Conservation (phyloP, 805 yeast genomes). For the Candida succiphila region DNA sequence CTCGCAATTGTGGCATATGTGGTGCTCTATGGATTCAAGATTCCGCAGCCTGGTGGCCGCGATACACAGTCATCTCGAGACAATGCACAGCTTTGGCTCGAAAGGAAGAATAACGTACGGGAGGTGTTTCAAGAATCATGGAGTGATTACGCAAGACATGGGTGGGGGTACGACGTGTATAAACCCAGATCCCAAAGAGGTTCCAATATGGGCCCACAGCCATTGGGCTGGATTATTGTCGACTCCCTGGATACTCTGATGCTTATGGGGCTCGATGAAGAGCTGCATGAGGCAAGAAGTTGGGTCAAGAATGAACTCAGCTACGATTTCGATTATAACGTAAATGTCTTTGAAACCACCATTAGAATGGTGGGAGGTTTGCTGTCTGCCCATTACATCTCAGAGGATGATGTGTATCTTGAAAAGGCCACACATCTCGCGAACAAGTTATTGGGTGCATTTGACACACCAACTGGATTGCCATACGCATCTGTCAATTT, state of each 20-base stretch:
- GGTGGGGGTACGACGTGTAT: conserved; percentile 80
- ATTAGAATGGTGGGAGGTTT: conserved; percentile 91
- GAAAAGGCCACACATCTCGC: conserved; percentile 77
- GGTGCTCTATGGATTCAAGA: conserved; percentile 21
- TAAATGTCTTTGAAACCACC: conserved; percentile 88
- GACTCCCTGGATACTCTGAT: conserved; percentile 78
- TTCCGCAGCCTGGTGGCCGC: conserved; percentile 7
- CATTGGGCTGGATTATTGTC: conserved; percentile 90
- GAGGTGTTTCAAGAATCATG: conserved; percentile 67
- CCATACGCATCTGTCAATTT: conserved; percentile 78
- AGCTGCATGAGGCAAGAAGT: conserved; percentile 49
- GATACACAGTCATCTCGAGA: too few relatives aligned
- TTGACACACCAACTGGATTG: conserved; percentile 54
- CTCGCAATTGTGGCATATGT: conserved; percentile 30
- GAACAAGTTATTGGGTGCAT: conserved; percentile 61
- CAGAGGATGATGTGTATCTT: conserved; percentile 59
- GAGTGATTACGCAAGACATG: conserved; percentile 64
- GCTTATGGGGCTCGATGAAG: conserved; percentile 62
- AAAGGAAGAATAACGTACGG: conserved; percentile 47
- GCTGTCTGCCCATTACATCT: conserved; percentile 68
- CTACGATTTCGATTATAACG: conserved; percentile 64
- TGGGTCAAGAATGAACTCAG: conserved; percentile 69
- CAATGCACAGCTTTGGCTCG: conserved; percentile 28
- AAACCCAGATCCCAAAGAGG: conserved; percentile 55
- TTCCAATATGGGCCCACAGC: conserved; percentile 67